Conservation (phyloP, 169 alveolate species). For the Toxoplasma gondii region DNA sequence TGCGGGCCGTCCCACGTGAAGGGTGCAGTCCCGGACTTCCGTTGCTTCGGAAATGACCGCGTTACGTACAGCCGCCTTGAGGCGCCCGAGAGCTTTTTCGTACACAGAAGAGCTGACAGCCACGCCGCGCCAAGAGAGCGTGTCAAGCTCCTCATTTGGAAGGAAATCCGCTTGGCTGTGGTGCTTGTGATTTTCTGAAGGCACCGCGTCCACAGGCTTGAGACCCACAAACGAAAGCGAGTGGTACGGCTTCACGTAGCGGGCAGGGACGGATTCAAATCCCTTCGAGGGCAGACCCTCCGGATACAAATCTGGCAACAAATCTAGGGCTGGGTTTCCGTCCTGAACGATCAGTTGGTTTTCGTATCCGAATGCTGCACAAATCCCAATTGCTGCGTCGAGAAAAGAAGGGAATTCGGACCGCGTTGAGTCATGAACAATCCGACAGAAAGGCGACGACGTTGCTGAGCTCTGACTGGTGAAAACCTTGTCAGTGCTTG, state of each 20-base stretch:
- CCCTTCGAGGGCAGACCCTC: neutral
- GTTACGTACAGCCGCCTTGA: neutral
- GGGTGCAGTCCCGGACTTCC: neutral
- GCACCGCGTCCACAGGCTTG: neutral
- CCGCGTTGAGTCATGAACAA: neutral
- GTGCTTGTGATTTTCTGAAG: neutral
- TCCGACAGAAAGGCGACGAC: neutral
- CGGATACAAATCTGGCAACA: neutral
- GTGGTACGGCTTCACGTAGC: neutral
- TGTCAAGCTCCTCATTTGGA: neutral
- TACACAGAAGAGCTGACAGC: neutral
- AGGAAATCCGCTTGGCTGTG: neutral
- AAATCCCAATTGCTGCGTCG: slow-evolving; percentile 24
- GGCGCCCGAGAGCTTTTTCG: neutral
- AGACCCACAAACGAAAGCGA: slow-evolving; percentile 30
- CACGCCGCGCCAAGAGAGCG: slow-evolving; percentile 40
- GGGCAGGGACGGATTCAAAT: slow-evolving; percentile 11
- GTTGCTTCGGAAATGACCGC: slow-evolving; percentile 36
- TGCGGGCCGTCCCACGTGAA: slow-evolving; percentile 2
- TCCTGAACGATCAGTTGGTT: slow-evolving; percentile 24
- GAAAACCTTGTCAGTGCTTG: neutral
- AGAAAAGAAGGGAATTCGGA: neutral
- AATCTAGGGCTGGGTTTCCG: neutral
- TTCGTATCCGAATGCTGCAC: slow-evolving; percentile 37
- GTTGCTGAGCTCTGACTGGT: neutral